Base-by-base conservation (phyloP, 2,329 filamentous ascomycete genomes). In the Aspergillus tamarii region DNA sequence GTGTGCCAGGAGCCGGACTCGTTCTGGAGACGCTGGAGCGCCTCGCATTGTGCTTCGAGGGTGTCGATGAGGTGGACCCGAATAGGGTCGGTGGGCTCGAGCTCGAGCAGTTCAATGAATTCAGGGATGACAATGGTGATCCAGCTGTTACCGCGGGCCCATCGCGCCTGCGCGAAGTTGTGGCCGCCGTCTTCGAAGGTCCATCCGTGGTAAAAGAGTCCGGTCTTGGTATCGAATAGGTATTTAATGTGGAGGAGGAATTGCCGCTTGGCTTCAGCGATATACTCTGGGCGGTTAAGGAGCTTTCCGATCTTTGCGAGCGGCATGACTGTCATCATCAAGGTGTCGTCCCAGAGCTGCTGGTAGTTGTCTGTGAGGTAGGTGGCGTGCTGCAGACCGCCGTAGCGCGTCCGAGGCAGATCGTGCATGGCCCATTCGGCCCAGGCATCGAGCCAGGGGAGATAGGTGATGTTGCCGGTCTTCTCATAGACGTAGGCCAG, bases 251-350 rank as follows among this genome's bases (percentile, higher is more conserved):
- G 91, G 16, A 93, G 78, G 50, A 94, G 82, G 73, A 93, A 93
- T 76, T 94, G 91, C 9, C 86, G 83, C 79, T 92, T 92, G 12
- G 91, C 91, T 77, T 94, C 91, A 48, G 88, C 89, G 30, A 94
- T 82, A 73, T 94, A 94, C 68, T 90, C 85, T 0, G 89, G 89
- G 1, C 91, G 82, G 65, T 86, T 82, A 3, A 94, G 84, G 4
- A 93, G 81, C 61, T 88, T 84, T 0, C 91, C 91, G 65, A 93
- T 93, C 80, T 94, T 94, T 21, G 91, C 91, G 21, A 94, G 82
- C 1, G 91, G 91, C 77, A 94, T 80, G 7, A 93, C 91, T 0
- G 90, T 93, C 91, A 94, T 94, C 91, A 94, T 94, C 52, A 94
- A 83, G 7, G 91, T 94, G 74, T 94, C 91, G 69, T 93, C 91